Percentiles rank a stretch among this genome's conserved stretches.
Evolutionary conservation across 1,284 basidiomycete species (phyloP).

Genomic region (Malassezia pachydermatis): DNA sequence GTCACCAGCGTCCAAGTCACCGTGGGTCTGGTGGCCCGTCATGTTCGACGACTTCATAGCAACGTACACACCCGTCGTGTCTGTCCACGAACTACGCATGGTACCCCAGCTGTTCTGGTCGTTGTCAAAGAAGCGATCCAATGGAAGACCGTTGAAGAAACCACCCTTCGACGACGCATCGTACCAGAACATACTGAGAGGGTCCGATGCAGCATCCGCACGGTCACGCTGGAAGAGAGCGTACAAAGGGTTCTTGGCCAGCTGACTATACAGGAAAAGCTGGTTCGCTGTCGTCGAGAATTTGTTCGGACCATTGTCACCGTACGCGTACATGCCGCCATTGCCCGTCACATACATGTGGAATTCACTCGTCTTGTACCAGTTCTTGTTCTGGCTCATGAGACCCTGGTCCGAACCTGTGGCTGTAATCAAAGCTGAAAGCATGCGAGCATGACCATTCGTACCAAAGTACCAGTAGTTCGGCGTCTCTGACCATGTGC

Average conservation of each 20-base stretch:
- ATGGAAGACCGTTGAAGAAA: constrained; percentile 74
- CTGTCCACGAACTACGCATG: constrained; percentile 85
- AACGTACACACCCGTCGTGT: constrained; percentile 68
- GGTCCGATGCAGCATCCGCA: constrained; percentile 65
- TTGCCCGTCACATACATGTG: constrained; percentile 82
- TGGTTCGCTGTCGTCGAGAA: constrained; percentile 54
- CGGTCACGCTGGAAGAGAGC: constrained; percentile 87
- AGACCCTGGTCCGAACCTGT: constrained; percentile 74
- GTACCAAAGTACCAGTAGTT: constrained; percentile 60
- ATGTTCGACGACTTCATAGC: constrained; percentile 76
- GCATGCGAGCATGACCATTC: constrained; percentile 83
- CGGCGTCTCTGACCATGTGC: constrained; percentile 87
- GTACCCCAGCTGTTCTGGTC: constrained; percentile 67
- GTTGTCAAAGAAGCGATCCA: constrained; percentile 67
- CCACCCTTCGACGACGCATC: constrained; percentile 69
- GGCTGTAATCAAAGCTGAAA: constrained; percentile 69
- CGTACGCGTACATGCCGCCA: constrained; percentile 79
- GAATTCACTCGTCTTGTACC: constrained; percentile 67
- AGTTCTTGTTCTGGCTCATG: constrained; percentile 52
- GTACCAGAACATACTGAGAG: constrained; percentile 97
- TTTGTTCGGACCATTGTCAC: constrained; percentile 93
- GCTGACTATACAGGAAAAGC: constrained; percentile 35
- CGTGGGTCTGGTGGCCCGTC: constrained; percentile 69
- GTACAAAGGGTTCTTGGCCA: constrained; percentile 56
- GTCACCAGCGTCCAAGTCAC: constrained; percentile 82